These are phyloP conservation scores for Mitragyna speciosa DNA, from an alignment of 257 asterid genomes.

Conservation along the genomic window DNA sequence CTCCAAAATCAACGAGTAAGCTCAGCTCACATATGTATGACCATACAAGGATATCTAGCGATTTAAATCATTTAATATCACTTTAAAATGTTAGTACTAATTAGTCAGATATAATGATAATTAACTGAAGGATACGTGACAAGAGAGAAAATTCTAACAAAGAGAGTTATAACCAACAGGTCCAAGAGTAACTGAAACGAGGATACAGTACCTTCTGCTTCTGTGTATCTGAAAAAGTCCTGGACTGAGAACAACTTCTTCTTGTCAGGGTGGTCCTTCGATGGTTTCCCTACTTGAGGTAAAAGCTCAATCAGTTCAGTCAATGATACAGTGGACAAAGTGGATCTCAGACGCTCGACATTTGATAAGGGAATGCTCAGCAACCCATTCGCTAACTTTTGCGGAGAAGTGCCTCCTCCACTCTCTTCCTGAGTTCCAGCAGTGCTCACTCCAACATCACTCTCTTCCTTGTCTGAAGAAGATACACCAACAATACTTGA, in stretches of 20 bases:
- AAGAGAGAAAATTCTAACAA: not conserved
- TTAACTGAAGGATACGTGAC: not conserved
- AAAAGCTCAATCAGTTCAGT: constrained; percentile 84
- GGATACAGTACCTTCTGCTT: constrained; percentile 74
- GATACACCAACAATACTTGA: constrained; percentile 66
- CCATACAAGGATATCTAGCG: not conserved
- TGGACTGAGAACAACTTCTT: constrained; percentile 91
- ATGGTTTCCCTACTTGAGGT: constrained; percentile 80
- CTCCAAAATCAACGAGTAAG: not conserved
- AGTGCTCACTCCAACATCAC: constrained; percentile 47
- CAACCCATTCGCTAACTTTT: constrained; percentile 67
- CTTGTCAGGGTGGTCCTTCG: constrained; percentile 94
- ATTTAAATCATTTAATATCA: not conserved
- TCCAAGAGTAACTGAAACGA: not conserved
- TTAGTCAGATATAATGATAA: not conserved
- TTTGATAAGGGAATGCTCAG: constrained; percentile 88
- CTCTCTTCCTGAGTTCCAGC: constrained; percentile 56
- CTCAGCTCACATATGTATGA: not conserved
- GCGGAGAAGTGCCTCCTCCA: constrained; percentile 60
- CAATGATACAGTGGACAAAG: constrained; percentile 81
- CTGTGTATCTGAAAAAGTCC: constrained; percentile 97
- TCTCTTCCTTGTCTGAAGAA: constrained; percentile 59
- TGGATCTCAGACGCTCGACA: constrained; percentile 87
- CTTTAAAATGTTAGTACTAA: not conserved
- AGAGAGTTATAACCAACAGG: not conserved